Evolutionary conservation across 495 filamentous ascomycete species (phyloP), one percentile per base, ranked within the genome.

Genomic region (Lentithecium fluviatile): DNA sequence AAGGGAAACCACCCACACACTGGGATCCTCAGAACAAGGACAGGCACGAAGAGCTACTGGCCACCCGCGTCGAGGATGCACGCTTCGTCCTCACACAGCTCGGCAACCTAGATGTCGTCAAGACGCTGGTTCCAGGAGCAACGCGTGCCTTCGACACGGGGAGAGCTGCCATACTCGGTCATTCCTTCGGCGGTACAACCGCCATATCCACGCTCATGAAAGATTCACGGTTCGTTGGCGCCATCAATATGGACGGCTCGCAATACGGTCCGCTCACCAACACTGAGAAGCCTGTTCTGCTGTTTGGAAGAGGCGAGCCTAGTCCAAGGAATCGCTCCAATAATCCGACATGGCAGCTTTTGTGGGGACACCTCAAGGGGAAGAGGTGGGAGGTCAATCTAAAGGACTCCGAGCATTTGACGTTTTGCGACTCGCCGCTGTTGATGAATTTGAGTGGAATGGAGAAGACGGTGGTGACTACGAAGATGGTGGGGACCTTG

Each of bases 171-270:
- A 45, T 56, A 17, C 56, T 19, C 26, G 81, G 82, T 0, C 81
- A 84, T 50, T 83, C 82, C 0, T 68, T 83, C 8, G 81, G 83
- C 20, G 83, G 83, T n/a, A 77, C 79, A 0, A 71, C 81, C 1
- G 68, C 81, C 2, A 74, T 80, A 5, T 56, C 68, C 10, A 69
- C 75, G 2, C 67, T 80, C 60, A 55, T 70, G 10, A 51, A 65
- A 8, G 79, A 83, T 25, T 46, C 58, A 15, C 71, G 76, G 0
- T 65, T 84, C 49, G 45, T 58, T 0, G 81, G 73, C 2, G 83
- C 77, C 1, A 48, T 81, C 5, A 76, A 79, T 55, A 60, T 82
- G 36, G 82, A 83, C 55, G 80, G 82, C 0, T 38, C 58, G 0
- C 51, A 49, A 6, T 64, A n/a, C 13, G 55, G 55, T 19, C 36